Base-by-base conservation (phyloP, 495 filamentous ascomycete genomes). In the Barbatosphaeria neglecta region DNA sequence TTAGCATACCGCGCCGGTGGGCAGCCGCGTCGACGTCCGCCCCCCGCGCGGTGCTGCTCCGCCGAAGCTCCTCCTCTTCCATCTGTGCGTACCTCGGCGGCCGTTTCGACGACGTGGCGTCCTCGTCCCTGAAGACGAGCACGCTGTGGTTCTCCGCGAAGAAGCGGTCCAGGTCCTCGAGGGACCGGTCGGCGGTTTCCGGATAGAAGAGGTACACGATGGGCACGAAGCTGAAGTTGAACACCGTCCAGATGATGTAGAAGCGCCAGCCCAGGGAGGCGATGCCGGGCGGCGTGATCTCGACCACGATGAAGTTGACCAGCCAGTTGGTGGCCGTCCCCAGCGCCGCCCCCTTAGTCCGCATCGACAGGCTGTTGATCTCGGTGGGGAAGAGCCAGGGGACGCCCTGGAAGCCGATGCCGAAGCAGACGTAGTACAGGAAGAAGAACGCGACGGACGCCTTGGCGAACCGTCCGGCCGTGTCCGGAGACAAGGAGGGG, bases 301-400 rank as follows among this genome's bases (percentile, higher is more conserved):
- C 59, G 8, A 64, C 64, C 15, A 62, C 58, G 1, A 59, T 44
- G 48, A 53, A 55, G 58, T 66, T 57, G 50, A 73, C 70, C 45
- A 80, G 68, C 78, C 80, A 82, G 47, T 79, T 75, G 0, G 74
- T 77, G 2, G 74, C 76, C n/a, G 78, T 80, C 1, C 72, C 75
- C 2, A 77, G 49, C 0, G 75, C 75, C 0, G 76, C 70, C 0
- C 71, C 76, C 47, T 77, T 77, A 0, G 72, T 73, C 13, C 76
- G 55, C 69, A 76, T 76, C 9, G 60, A 61, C n/a, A 81, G 66
- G 13, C 66, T 66, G 50, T 78, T 80, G 58, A 82, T 77, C 52
- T 83, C 81, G 15, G 78, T 76, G 4, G 77, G 75, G 55, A 81
- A 84, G 1, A 83, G 61, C 77, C 76, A 80, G 0, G 74, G 73